Evolutionary conservation across 2,329 filamentous ascomycete species (phyloP), one percentile per base, ranked within the genome.

Genomic region (Chaetomiaceae sp.): DNA sequence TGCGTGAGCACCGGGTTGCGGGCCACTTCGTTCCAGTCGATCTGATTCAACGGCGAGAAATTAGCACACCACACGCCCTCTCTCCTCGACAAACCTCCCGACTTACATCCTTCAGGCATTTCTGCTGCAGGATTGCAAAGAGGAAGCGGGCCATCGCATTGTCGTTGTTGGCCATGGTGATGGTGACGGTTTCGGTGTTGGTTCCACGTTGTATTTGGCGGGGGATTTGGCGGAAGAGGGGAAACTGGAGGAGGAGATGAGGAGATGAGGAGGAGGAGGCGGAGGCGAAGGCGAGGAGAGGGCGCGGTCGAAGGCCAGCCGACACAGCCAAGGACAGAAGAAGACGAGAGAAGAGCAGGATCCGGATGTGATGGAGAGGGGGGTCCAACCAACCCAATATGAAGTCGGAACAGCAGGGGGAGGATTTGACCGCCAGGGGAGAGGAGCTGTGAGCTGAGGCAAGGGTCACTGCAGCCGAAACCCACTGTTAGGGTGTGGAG

Each of bases 21-120:
- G 47, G 79, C 79, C 39, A 82, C 79, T 61, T 72, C 65, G 54
- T 76, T 75, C 79, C 79, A 82, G 62, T 82, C 75, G 60, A 82
- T 79, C 79, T 82, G 48, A 33, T 23, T 7, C 12, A 33, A 12
- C 10, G 30, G 14, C 30, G 7, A 10, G 30, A 7, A 27, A 27
- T 27, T 10, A 27, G 25, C 25, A 27, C 25, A 6, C 25, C 25
- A 10, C 25, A 27, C 20, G n/a, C 39, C 20, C n/a, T 5, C 21
- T 13, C 6, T 30, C 6, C 38, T 30, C 51, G 34, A 17, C 10
- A 10, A 5, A 31, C 12, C 17, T n/a, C 4, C 4, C 5, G 34
- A 71, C 79, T 72, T 65, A 82, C 79, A 67, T 82, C 77, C 61
- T 80, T 82, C 46, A 82, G 72, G 51, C 73, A 76, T 66, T 80